These are phyloP conservation scores for Fusarium abutilonis DNA, from an alignment of 2,329 filamentous ascomycete species.

Conservation along the genomic window DNA sequence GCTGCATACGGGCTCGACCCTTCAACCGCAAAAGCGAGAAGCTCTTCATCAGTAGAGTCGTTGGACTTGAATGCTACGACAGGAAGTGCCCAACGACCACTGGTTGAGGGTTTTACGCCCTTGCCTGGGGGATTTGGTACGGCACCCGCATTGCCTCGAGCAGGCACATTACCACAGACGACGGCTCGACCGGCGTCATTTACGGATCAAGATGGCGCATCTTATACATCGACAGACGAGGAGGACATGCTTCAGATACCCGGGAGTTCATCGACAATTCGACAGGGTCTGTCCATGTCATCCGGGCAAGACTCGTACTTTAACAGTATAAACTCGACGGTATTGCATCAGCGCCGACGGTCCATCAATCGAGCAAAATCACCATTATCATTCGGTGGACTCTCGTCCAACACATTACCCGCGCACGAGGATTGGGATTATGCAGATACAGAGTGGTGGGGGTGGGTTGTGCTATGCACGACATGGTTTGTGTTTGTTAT, in stretches of 20 bases:
- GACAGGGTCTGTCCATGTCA: slow-evolving; percentile 57
- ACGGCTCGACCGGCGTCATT: slow-evolving; percentile 16
- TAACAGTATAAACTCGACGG: slow-evolving; percentile 50
- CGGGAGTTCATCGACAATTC: slow-evolving; percentile 55
- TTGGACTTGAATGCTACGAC: slow-evolving; percentile 59
- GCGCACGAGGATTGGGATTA: slow-evolving; percentile 81
- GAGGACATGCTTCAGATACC: slow-evolving; percentile 78
- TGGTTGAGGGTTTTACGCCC: slow-evolving; percentile 58
- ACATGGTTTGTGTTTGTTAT: slow-evolving; percentile 98
- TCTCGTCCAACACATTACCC: slow-evolving; percentile 60
- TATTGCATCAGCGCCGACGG: slow-evolving; percentile 57
- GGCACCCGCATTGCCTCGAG: slow-evolving; percentile 27
- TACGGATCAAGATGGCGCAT: slow-evolving; percentile 35
- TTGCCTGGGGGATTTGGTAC: slow-evolving; percentile 42
- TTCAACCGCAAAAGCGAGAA: slow-evolving; percentile 35
- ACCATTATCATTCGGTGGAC: slow-evolving; percentile 65
- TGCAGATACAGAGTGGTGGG: slow-evolving; percentile 96
- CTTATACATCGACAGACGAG: slow-evolving; percentile 76
- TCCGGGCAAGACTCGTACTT: slow-evolving; percentile 74
- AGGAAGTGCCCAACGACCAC: slow-evolving; percentile 57
- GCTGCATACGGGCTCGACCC: slow-evolving; percentile 36
- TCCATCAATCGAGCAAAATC: slow-evolving; percentile 66
- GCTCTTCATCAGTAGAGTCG: slow-evolving; percentile 45
- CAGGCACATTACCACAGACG: slow-evolving; percentile 26
- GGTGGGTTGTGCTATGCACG: slow-evolving; percentile 88